Percentiles rank a stretch among this genome's conserved stretches.
These are phyloP conservation scores for Gamsiella multidivaricata DNA, from an alignment of 192 early-diverging fungal genomes.

Conservation along the genomic window DNA sequence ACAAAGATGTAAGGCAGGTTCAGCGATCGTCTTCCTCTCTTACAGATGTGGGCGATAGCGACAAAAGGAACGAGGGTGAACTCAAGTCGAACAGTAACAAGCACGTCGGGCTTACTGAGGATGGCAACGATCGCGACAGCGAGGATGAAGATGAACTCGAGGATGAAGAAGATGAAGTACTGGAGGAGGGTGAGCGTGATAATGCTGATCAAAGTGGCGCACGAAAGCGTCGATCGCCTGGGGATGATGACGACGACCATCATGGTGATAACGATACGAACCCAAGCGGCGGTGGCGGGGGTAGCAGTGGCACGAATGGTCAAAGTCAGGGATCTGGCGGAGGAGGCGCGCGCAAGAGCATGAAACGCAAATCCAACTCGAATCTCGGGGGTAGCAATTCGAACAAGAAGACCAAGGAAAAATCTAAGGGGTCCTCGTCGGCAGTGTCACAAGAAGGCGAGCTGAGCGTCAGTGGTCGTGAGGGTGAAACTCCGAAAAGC, in stretches of 20 bases:
- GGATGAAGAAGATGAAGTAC: conserved; percentile 31
- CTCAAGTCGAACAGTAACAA: not conserved
- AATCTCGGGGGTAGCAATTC: conserved; percentile 4
- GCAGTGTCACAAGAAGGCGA: not conserved
- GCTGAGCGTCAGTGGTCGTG: not conserved
- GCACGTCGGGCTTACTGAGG: not conserved
- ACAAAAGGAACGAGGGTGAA: not conserved
- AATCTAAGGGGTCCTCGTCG: not conserved
- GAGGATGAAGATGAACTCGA: conserved; percentile 2
- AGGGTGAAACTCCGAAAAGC: not conserved
- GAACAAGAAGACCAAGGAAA: conserved; percentile 30
- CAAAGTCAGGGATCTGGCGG: conserved; percentile 10
- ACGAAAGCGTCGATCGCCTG: conserved; percentile 21
- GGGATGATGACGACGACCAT: conserved; percentile 42
- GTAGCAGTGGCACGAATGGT: not conserved
- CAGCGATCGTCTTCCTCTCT: conserved; percentile 22
- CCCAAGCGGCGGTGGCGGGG: not conserved
- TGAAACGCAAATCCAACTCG: conserved; percentile 37
- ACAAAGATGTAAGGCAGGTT: conserved; percentile 32
- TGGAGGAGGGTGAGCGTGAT: conserved; percentile 19
- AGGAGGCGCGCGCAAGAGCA: conserved; percentile 5
- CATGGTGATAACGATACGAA: conserved; percentile 7
- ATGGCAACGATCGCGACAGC: not conserved
- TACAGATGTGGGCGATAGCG: conserved; percentile 3
- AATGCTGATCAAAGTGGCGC: not conserved